These are phyloP conservation scores for Bacidia rubella DNA, from an alignment of 495 filamentous ascomycete species.

Conservation along the genomic window DNA sequence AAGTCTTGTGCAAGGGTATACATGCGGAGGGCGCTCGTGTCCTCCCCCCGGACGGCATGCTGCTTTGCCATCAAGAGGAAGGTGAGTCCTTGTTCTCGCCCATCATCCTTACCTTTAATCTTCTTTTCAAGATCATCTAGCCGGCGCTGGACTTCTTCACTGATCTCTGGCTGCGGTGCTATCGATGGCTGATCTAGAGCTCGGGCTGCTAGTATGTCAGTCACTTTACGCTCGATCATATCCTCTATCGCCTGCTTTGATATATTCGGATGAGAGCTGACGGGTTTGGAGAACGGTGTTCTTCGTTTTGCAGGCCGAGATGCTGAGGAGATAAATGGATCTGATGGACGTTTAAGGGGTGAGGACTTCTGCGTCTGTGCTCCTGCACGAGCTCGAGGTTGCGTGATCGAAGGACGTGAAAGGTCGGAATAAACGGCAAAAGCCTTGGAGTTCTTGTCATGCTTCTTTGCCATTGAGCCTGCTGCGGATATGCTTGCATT, in stretches of 20 bases:
- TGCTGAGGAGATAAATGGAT: constrained; percentile 6
- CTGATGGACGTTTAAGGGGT: constrained; percentile 22
- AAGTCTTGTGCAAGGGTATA: constrained; percentile 72
- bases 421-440: constrained; percentile 76
- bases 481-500: constrained; percentile 16
- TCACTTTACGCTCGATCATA: constrained; percentile 80
- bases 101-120: constrained; percentile 63
- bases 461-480: constrained; percentile 36
- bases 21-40: constrained; percentile 65
- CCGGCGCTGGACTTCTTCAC: constrained; percentile 63
- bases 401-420: not conserved
- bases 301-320: constrained; percentile 30
- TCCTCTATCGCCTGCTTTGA: constrained; percentile 76
- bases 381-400: not conserved
- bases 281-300: constrained; percentile 1
- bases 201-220: constrained; percentile 63
- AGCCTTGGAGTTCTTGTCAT: constrained; percentile 64
- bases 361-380: constrained; percentile 24
- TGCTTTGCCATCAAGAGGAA: constrained; percentile 85
- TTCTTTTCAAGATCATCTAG: constrained; percentile 74
- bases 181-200: constrained; percentile 35
- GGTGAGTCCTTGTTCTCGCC: constrained; percentile 64
- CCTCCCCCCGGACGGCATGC: constrained; percentile 69
- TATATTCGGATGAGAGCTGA: constrained; percentile 26
- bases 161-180: constrained; percentile 43